Base-by-base conservation (phyloP, 1,284 basidiomycete species). In the Tilletia indica region DNA sequence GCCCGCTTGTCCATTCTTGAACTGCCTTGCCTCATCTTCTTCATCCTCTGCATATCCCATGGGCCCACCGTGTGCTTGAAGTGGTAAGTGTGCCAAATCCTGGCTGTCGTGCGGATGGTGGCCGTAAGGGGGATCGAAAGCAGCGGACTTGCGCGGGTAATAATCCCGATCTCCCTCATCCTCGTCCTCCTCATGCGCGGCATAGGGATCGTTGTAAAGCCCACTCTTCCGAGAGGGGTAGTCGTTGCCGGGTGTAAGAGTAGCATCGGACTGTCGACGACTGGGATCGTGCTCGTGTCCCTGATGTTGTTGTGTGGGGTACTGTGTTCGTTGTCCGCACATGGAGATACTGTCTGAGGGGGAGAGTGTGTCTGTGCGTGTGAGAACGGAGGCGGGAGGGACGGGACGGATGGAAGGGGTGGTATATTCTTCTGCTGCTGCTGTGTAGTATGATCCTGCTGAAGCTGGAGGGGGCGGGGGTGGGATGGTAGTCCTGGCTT, bases 1-100 rank as follows among this genome's bases (percentile, higher is more conserved):
- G 16, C 69, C 69, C n/a, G 72, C 66, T 0, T 75, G 38, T 5
- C 21, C n/a, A 58, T 75, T 70, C 21, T 77, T 63, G 64, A 80
- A 49, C 71, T 82, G 80, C 4, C 76, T 68, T 2, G 70, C 73
- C 64, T 83, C 80, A 51, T 83, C 81, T 5, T 79, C 70, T 67
- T 83, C 80, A 68, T 83, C 77, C 38, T 82, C 81, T 4, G 81
- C 80, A 51, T 78, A 82, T 45, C 77, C 78, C 82, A 83, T 83
- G 5, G 66, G 45, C 19, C 69, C 73, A 5, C 75, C 75, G 69
- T 78, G 61, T n/a, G 54, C 63, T 36, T 72, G 76, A 61, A 80
- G 73, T 0, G 81, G 80, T 6, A 80, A 68, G 31, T 76, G 75
- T 4, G 74, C 31, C 9, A 42, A 39, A 25, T 58, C 56, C 12